These are phyloP conservation scores for Sordaria brevicollis DNA, from an alignment of 495 filamentous ascomycete species.

Conservation along the genomic window DNA sequence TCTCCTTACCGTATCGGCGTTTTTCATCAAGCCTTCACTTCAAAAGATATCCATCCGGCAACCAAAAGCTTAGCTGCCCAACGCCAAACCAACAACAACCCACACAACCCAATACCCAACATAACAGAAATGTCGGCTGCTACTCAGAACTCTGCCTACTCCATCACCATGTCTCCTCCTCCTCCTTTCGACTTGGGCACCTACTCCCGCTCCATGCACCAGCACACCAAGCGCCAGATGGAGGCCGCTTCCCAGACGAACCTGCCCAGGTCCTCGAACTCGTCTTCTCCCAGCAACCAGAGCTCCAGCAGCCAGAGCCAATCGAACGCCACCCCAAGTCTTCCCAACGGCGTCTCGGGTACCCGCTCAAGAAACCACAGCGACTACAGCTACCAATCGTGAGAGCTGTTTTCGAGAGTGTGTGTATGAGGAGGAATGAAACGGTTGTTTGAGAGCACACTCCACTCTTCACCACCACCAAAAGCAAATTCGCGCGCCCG, in stretches of 20 bases:
- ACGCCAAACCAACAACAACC: constrained; percentile 1
- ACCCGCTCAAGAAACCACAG: constrained; percentile 3
- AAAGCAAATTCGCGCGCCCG: not conserved
- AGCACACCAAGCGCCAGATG: constrained; percentile 43
- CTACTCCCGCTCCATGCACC: constrained; percentile 39
- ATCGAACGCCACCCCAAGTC: constrained; percentile 9
- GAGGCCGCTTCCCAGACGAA: constrained; percentile 27
- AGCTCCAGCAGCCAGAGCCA: constrained; percentile 6
- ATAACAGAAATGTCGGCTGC: constrained; percentile 24
- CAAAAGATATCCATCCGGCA: not conserved
- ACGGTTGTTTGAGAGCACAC: not conserved
- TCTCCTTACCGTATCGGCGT: not conserved
- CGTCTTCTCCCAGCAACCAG: not conserved
- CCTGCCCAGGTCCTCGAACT: not conserved
- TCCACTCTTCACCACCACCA: not conserved
- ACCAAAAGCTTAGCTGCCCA: not conserved
- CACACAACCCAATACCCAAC: not conserved
- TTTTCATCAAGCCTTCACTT: not conserved
- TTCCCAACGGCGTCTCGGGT: constrained; percentile 25
- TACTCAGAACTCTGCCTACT: constrained; percentile 15
- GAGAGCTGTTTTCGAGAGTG: not conserved
- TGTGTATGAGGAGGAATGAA: not conserved
- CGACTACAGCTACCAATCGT: constrained; percentile 12
- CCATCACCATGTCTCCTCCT: constrained; percentile 25
- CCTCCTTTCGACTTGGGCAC: constrained; percentile 33